Percentiles rank a stretch among this genome's conserved stretches.
These are phyloP conservation scores for Arthrobotrys musiformis DNA, from an alignment of 2,329 filamentous ascomycete genomes.

Conservation along the genomic window DNA sequence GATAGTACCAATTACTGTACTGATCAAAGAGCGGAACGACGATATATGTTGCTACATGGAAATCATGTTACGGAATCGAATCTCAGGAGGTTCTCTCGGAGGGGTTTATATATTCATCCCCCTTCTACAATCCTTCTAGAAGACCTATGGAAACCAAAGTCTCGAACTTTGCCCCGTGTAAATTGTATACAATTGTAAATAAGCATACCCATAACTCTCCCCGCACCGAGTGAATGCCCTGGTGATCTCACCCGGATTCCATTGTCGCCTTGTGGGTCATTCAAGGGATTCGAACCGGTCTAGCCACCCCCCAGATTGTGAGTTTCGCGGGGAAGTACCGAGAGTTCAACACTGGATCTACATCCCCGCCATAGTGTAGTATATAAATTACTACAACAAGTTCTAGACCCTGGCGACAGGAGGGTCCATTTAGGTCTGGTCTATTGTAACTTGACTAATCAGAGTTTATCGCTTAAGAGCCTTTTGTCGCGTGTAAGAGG, in stretches of 20 bases:
- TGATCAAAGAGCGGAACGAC: not conserved
- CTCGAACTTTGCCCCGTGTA: not conserved
- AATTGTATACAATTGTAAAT: not conserved
- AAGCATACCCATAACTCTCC: conserved; percentile 1
- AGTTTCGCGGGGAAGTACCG: conserved; percentile 8
- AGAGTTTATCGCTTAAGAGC: conserved; percentile 24
- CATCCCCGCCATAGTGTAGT: not conserved
- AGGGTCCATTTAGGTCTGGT: not conserved
- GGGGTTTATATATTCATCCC: conserved; percentile 10
- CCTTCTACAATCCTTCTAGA: not conserved
- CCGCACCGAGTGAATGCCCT: conserved; percentile 7
- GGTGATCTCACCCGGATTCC: conserved; percentile 5
- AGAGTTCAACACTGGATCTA: not conserved
- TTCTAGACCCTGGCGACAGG: not conserved
- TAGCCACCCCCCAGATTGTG: not conserved
- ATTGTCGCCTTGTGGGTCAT: conserved; percentile 2
- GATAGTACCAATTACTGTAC: not conserved
- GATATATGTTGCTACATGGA: not conserved
- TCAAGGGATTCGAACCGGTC: not conserved
- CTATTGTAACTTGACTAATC: too few species aligned
- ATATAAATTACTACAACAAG: too few species aligned
- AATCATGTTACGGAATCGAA: not conserved
- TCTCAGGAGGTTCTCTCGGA: not conserved
- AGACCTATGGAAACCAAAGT: not conserved
- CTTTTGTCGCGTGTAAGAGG: conserved; percentile 4